Evolutionary conservation across 768 basidiomycete genomes (phyloP).

Genomic region (Obba rivulosa): DNA sequence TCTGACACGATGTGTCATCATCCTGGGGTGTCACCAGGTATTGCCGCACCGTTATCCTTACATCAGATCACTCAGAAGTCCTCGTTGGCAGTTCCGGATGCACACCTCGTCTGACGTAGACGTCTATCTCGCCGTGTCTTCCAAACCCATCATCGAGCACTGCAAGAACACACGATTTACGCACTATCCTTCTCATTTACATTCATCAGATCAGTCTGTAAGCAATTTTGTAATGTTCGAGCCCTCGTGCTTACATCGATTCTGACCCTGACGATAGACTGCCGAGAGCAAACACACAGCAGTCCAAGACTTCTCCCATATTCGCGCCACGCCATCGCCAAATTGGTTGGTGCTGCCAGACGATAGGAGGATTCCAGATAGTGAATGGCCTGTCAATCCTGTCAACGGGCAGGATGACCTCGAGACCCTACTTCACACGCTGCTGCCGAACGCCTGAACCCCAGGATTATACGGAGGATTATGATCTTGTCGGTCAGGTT

Average conservation of each 20-base stretch:
- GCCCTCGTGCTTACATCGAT: background rate
- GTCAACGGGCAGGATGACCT: too few species aligned
- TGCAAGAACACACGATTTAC: constrained; percentile 60
- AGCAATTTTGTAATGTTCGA: background rate
- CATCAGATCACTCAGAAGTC: background rate
- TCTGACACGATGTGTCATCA: constrained; percentile 56
- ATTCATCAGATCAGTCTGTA: constrained; percentile 5
- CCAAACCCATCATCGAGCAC: constrained; percentile 79
- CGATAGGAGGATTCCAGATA: constrained; percentile 5
- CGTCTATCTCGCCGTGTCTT: constrained; percentile 60
- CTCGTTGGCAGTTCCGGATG: constrained; percentile 69
- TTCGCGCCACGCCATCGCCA: constrained; percentile 69
- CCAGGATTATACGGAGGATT: too few species aligned
- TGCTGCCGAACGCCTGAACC: too few species aligned
- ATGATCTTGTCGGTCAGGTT: too few species aligned
- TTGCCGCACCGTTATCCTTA: background rate
- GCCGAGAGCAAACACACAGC: constrained; percentile 36
- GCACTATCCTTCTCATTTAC: constrained; percentile 44
- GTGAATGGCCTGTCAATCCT: constrained; percentile 5
- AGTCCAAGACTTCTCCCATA: constrained; percentile 85
- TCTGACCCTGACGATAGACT: background rate
- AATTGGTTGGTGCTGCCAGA: constrained; percentile 48
- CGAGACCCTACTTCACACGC: too few species aligned
- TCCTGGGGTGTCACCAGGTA: constrained; percentile 80
- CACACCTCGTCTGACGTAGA: constrained; percentile 63